These are phyloP conservation scores for Aspergillus glaucus DNA, from an alignment of 2,329 filamentous ascomycete genomes.

Conservation along the genomic window DNA sequence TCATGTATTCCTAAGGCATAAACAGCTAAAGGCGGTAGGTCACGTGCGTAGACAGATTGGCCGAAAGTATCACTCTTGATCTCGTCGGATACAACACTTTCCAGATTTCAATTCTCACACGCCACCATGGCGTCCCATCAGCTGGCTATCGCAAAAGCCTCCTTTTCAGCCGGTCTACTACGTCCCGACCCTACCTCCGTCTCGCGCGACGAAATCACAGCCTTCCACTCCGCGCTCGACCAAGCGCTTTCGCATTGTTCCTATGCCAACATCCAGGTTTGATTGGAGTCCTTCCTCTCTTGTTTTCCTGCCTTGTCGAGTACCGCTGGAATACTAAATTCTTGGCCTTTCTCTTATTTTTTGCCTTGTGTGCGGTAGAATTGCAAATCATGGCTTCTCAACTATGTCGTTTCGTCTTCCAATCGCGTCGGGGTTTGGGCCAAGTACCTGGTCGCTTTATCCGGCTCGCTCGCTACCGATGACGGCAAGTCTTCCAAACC, in stretches of 20 bases:
- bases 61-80: neutral
- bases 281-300: conserved; percentile 34
- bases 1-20: too few relatives aligned
- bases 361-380: conserved; percentile 50
- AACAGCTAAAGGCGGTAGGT: neutral
- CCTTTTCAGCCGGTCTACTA: conserved; percentile 67
- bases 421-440: conserved; percentile 61
- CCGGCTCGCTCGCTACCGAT: conserved; percentile 49
- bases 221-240: conserved; percentile 62
- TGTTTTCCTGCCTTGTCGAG: conserved; percentile 7
- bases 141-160: conserved; percentile 70
- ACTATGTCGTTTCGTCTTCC: conserved; percentile 62
- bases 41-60: neutral
- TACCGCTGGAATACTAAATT: conserved; percentile 31
- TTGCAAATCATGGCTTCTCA: conserved; percentile 80
- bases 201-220: conserved; percentile 61
- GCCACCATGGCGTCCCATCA: conserved; percentile 60
- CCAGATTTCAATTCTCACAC: conserved; percentile 2
- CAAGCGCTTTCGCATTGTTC: conserved; percentile 65
- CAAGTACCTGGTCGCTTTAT: conserved; percentile 67
- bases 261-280: conserved; percentile 82
- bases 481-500: conserved; percentile 28
- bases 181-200: conserved; percentile 67
- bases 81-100: neutral
- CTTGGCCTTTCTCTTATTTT: conserved; percentile 6